phyloP scores from a whole-genome alignment of 192 early-diverging fungal species.

The Gonapodya sp. region DNA sequence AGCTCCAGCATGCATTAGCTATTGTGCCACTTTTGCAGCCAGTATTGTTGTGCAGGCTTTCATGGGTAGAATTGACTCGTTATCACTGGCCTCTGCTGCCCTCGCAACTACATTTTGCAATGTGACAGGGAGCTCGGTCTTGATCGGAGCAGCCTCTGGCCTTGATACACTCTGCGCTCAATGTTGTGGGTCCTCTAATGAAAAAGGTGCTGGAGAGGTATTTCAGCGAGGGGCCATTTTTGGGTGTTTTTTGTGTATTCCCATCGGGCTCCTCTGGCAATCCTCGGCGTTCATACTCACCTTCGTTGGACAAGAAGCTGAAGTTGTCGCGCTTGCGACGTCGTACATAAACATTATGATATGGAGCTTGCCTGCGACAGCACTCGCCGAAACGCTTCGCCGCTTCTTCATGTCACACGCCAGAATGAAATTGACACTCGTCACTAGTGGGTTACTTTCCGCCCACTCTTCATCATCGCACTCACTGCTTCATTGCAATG shows the following conservation, averaged over 20 bases:
- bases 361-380: neutral
- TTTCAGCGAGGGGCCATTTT: neutral
- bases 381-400: neutral
- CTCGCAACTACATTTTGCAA: neutral
- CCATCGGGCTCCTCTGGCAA: neutral
- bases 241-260: neutral
- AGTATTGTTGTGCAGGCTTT: neutral
- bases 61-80: neutral
- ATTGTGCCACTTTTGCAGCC: neutral
- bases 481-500: too few relatives aligned
- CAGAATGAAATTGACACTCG: neutral
- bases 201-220: neutral
- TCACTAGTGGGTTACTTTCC: neutral
- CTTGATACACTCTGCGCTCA: constrained; percentile 7
- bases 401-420: neutral
- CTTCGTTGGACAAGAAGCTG: neutral
- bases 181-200: neutral
- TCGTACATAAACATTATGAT: neutral
- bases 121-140: neutral
- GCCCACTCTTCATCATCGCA: too few relatives aligned
- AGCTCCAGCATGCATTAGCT: neutral
- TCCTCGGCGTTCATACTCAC: neutral
- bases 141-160: neutral
- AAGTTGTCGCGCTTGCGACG: neutral
- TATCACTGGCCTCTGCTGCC: neutral